Conservation (phyloP, 1,139 yeast genomes). For the Debaryomycetaceae sp. region DNA sequence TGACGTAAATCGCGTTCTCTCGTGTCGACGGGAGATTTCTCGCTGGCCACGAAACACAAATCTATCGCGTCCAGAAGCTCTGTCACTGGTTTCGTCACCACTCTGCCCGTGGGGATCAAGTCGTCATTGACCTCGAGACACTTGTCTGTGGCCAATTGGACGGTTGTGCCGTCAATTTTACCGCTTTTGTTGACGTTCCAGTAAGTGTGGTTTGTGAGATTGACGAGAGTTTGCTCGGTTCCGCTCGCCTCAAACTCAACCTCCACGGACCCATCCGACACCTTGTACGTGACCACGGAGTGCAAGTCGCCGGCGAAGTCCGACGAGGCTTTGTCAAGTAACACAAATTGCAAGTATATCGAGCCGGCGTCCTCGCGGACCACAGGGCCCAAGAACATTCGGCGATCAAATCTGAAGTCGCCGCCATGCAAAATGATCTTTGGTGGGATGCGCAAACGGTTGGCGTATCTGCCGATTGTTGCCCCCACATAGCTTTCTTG, state of each 20-base stretch:
- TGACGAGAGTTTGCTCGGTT: conserved; percentile 47
- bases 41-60: conserved; percentile 46
- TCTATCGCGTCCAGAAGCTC: conserved; percentile 38
- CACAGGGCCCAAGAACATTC: conserved; percentile 48
- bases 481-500: conserved; percentile 55
- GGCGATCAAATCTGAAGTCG: conserved; percentile 46
- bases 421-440: conserved; percentile 40
- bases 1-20: conserved; percentile 31
- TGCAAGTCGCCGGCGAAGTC: conserved; percentile 53
- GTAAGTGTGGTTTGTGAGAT: conserved; percentile 63
- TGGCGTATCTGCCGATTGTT: conserved; percentile 62
- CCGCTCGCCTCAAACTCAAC: conserved; percentile 47
- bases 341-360: conserved; percentile 35
- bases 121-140: conserved; percentile 36
- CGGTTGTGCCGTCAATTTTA: conserved; percentile 31
- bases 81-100: conserved; percentile 21
- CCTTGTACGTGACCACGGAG: conserved; percentile 38
- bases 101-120: conserved; percentile 50
- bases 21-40: conserved; percentile 36
- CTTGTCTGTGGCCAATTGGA: conserved; percentile 23
- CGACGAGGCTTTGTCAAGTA: conserved; percentile 42
- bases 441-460: conserved; percentile 37
- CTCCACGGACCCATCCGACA: conserved; percentile 25
- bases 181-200: conserved; percentile 35
- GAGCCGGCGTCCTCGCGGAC: conserved; percentile 28